Base-by-base conservation (phyloP, 441 rosid species). In the Mallotus japonicus region DNA sequence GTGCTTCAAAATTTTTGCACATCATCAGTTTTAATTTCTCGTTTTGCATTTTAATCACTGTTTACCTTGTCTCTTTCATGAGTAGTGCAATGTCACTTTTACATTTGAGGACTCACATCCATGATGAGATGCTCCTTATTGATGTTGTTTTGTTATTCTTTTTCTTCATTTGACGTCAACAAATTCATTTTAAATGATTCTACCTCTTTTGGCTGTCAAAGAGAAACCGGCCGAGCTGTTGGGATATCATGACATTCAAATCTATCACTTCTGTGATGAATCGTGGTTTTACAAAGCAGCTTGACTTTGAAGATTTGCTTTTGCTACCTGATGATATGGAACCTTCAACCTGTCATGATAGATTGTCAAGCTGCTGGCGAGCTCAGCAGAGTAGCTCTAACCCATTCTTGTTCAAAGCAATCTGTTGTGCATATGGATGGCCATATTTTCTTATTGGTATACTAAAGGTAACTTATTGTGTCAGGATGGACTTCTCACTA, bases 281-380 rank as follows among this genome's bases (percentile, higher is more conserved):
- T 74, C 81, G 60, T 71, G 99, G 99, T 56, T 79, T 86, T 57
- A 15, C 46, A 70, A 92, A 89, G 82, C 99, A 95, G 87, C 92
- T 92, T 51, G 96, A 85, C 70, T 92, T 95, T 65, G 91, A 87
- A 67, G 92, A 92, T 87, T 79, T 95, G 80, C 97, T 90, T 80
- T 75, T 28, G 62, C 80, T 95, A 56, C 97, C 96, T n/a, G 69
- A 71, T 82, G 92, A 91, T 77, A 85, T 95, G 94, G 87, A 87
- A 82, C 95, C 99, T 70, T 85, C 87, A 79, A 72, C 76, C 53
- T 92, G 97, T 71, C 92, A 89, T 82, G 82, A 85, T 59, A 83
- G 79, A 75, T 67, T 95, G 78, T 46, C 83, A 69, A 81, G 82
- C 76, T 83, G 86, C 79, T 95, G 97, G 99, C 84, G 72, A 77